Evolutionary conservation across 495 filamentous ascomycete genomes (phyloP).

Genomic region (Niebla homalea): DNA sequence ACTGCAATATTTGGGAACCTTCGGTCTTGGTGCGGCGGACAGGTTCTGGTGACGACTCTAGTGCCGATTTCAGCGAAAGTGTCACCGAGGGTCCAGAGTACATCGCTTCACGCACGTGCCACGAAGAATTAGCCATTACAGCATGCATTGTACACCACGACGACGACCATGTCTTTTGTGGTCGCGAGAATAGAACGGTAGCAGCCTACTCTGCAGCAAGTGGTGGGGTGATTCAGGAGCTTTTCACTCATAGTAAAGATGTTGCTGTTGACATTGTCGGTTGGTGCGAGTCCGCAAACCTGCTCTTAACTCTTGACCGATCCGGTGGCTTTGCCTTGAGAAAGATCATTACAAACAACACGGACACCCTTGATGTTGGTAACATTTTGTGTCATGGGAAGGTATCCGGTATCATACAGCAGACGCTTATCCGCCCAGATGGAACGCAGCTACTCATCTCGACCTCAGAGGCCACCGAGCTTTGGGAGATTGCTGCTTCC

Average conservation of each 20-base stretch:
- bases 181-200: neutral
- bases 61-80: neutral
- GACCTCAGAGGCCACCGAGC: neutral
- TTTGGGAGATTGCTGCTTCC: neutral
- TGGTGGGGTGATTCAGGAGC: neutral
- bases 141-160: neutral
- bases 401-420: neutral
- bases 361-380: neutral
- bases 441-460: neutral
- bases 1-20: conserved; percentile 24
- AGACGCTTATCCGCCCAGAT: neutral
- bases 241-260: neutral
- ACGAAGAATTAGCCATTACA: neutral
- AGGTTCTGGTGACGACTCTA: neutral
- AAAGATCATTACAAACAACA: neutral
- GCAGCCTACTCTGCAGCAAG: neutral
- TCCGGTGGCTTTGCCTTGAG: neutral
- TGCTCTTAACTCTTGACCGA: neutral
- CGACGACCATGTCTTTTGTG: neutral
- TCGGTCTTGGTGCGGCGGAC: neutral
- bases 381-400: neutral
- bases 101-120: neutral
- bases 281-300: neutral
- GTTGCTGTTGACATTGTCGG: neutral
- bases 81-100: neutral